Conservation (phyloP, 192 early-diverging fungal species). For the Podila clonocystis region DNA sequence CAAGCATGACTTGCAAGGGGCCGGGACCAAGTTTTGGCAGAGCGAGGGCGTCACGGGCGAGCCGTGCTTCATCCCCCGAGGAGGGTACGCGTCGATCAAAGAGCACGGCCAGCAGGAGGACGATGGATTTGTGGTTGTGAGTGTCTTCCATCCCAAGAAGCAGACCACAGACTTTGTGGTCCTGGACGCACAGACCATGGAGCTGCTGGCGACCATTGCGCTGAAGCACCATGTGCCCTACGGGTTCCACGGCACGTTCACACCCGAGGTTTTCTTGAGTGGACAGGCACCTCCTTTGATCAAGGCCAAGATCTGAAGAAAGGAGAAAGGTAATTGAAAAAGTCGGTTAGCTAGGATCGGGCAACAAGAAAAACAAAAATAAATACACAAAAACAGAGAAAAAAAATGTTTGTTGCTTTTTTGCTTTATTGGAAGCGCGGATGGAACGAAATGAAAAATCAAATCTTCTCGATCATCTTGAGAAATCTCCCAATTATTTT, state of each 20-base stretch:
- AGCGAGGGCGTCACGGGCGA: conserved; percentile 46
- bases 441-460: too few relatives aligned
- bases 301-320: conserved; percentile 28
- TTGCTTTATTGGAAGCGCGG: too few relatives aligned
- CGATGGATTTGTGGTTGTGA: conserved; percentile 44
- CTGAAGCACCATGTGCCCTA: conserved; percentile 48
- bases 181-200: conserved; percentile 40
- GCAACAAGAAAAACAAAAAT: too few relatives aligned
- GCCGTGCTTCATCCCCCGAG: conserved; percentile 44
- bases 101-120: conserved; percentile 20
- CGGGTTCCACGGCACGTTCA: conserved; percentile 50
- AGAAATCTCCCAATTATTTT: too few relatives aligned
- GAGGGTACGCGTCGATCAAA: conserved; percentile 29
- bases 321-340: too few relatives aligned
- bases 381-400: too few relatives aligned
- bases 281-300: conserved; percentile 18
- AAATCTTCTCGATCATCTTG: too few relatives aligned
- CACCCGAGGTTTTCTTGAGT: conserved; percentile 35
- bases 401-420: too few relatives aligned
- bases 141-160: conserved; percentile 41
- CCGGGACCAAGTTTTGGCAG: conserved; percentile 41
- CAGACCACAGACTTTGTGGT: conserved; percentile 47
- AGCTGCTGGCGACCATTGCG: conserved; percentile 39
- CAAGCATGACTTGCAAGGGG: conserved; percentile 40
- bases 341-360: too few relatives aligned